Conservation (phyloP, 306 rosid genomes). For the Calophaca sinica region DNA sequence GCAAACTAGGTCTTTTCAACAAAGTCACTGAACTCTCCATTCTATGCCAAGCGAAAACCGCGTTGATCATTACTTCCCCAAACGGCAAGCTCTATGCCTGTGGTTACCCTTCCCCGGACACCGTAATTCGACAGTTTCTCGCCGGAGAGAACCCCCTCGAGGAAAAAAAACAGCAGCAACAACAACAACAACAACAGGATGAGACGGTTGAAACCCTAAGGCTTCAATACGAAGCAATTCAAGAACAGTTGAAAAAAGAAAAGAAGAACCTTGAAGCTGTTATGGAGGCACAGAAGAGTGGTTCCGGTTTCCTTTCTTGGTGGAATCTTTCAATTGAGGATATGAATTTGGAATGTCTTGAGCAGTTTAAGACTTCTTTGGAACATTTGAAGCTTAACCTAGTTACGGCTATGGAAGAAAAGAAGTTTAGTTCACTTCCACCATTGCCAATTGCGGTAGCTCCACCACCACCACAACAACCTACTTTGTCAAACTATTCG, state of each 20-base stretch:
- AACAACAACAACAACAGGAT: background rate
- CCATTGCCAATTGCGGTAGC: background rate
- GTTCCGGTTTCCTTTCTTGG: background rate
- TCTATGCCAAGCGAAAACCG: slow-evolving; percentile 55
- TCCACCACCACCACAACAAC: background rate
- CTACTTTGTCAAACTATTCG: background rate
- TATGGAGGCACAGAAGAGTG: background rate
- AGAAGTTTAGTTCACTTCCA: background rate
- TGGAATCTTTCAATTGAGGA: slow-evolving; percentile 30
- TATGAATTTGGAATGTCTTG: slow-evolving; percentile 41
- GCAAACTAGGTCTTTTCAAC: slow-evolving; percentile 65
- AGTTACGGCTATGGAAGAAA: background rate
- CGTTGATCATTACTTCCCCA: slow-evolving; percentile 58
- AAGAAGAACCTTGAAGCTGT: background rate
- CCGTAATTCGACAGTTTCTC: slow-evolving; percentile 22
- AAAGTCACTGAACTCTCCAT: slow-evolving; percentile 72
- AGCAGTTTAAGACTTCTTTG: slow-evolving; percentile 18
- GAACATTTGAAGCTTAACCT: slow-evolving; percentile 22
- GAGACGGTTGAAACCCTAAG: background rate
- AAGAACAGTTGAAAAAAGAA: background rate
- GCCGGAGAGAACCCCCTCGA: background rate
- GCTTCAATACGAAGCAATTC: background rate
- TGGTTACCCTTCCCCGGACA: slow-evolving; percentile 51
- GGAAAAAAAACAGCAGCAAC: no score
- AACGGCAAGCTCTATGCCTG: slow-evolving; percentile 56